Conservation (phyloP, 805 yeast genomes). For the Yamadazyma nakazawae region DNA sequence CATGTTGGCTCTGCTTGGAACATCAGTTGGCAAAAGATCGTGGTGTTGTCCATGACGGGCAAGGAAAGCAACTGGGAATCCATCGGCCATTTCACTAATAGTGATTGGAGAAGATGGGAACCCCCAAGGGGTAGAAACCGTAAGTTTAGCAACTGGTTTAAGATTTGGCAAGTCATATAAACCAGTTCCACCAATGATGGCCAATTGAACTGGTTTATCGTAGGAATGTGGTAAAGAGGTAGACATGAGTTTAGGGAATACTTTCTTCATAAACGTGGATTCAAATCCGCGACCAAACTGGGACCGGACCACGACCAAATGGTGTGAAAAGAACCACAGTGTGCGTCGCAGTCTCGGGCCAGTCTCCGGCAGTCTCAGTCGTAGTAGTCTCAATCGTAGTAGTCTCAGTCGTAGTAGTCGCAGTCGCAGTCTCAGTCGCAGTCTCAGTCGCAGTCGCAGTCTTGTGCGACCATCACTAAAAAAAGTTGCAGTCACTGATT, state of each 20-base stretch:
- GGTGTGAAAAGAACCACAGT: not conserved
- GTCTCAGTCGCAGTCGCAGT: no score
- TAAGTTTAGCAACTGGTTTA: slow-evolving; percentile 79
- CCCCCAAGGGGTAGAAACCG: slow-evolving; percentile 96
- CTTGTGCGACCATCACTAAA: no score
- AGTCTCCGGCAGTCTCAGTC: no score
- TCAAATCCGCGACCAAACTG: not conserved
- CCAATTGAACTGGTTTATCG: slow-evolving; percentile 69
- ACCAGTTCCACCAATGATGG: slow-evolving; percentile 98
- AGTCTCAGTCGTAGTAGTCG: not conserved
- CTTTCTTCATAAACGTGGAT: slow-evolving; percentile 6
- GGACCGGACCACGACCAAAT: no score
- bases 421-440: not conserved
- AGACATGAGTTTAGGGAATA: slow-evolving; percentile 8
- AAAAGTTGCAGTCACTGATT: no score
- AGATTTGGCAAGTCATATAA: slow-evolving; percentile 80
- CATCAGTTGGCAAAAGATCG: slow-evolving; percentile 85
- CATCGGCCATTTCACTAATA: slow-evolving; percentile 69
- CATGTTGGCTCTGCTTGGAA: slow-evolving; percentile 90
- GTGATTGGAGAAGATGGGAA: slow-evolving; percentile 92
- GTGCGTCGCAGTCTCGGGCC: not conserved
- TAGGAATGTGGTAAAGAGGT: slow-evolving; percentile 48
- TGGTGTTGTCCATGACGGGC: slow-evolving; percentile 94
- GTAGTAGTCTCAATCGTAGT: not conserved
- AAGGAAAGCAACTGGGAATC: slow-evolving; percentile 87